Evolutionary conservation across 176 grass and related monocot species (phyloP).

Genomic region (Saccharum spontaneum): DNA sequence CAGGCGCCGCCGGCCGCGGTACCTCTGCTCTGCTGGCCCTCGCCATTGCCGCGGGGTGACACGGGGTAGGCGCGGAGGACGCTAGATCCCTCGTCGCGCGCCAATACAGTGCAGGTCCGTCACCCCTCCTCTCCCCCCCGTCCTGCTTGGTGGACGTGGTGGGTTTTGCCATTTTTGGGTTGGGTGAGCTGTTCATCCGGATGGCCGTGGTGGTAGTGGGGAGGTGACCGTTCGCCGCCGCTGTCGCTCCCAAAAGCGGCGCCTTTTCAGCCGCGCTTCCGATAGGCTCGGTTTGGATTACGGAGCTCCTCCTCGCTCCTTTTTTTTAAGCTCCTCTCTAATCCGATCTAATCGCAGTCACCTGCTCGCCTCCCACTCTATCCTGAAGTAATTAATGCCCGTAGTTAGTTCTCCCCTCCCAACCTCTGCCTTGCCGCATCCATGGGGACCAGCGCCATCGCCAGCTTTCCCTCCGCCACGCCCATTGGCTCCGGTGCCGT

Average conservation of each 20-base stretch:
- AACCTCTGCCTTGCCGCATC: not conserved
- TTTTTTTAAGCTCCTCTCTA: not conserved
- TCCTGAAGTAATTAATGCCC: not conserved
- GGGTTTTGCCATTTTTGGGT: constrained; percentile 28
- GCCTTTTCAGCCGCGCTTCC: constrained; percentile 32
- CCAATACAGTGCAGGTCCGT: not conserved
- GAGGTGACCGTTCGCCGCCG: constrained; percentile 20
- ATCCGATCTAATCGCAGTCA: not conserved
- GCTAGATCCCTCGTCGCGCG: no score
- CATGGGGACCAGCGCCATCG: constrained; percentile 39
- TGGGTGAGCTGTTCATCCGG: not conserved
- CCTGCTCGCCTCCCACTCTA: not conserved
- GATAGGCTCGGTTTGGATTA: not conserved
- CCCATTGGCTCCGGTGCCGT: not conserved
- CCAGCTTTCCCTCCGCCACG: not conserved
- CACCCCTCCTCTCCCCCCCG: no score
- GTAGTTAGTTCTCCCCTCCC: not conserved
- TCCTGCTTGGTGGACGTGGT: not conserved
- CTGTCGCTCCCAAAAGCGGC: constrained; percentile 50
- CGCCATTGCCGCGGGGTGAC: not conserved
- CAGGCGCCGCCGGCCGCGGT: not conserved
- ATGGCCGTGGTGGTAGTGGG: not conserved
- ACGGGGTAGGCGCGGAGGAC: not conserved
- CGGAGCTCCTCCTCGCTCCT: not conserved
- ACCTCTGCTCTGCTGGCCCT: not conserved